A percentile compares a stretch with the other conserved stretches of the same genome.
phyloP scores from a whole-genome alignment of 306 rosid genomes.

The Malus orientalis region DNA sequence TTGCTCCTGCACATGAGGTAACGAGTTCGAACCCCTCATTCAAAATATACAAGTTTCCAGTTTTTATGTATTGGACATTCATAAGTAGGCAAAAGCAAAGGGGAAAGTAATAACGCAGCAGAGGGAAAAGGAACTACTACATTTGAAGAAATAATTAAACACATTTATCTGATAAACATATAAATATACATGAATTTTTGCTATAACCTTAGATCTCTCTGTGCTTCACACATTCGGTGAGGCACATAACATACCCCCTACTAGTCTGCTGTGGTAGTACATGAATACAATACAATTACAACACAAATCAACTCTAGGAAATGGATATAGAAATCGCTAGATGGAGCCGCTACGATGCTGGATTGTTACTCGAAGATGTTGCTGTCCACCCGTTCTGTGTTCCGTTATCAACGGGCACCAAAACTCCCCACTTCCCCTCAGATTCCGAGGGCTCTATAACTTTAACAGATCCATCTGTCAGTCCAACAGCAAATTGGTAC shows the following conservation, averaged over 20 bases:
- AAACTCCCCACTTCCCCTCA: slow-evolving; percentile 61
- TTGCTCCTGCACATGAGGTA: no score
- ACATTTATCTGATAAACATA: background rate
- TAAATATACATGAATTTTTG: slow-evolving; percentile 2
- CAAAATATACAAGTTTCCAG: background rate
- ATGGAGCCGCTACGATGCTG: background rate
- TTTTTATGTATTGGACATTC: background rate
- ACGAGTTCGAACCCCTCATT: no score
- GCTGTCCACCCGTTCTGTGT: slow-evolving; percentile 30
- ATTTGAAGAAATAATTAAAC: background rate
- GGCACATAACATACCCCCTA: background rate
- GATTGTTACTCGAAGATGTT: slow-evolving; percentile 12
- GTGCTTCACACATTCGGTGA: slow-evolving; percentile 3
- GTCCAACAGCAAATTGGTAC: slow-evolving; percentile 57
- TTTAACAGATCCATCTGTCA: slow-evolving; percentile 57
- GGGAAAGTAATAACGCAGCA: background rate
- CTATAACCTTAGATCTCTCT: slow-evolving; percentile 9
- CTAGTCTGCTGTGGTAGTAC: background rate
- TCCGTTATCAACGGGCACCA: slow-evolving; percentile 42
- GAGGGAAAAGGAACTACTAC: background rate
- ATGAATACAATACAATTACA: background rate
- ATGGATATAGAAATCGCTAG: background rate
- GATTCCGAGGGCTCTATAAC: slow-evolving; percentile 60
- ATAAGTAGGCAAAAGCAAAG: background rate
- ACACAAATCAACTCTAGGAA: background rate